phyloP scores from a whole-genome alignment of 768 basidiomycete species.

The Auriculariales sp. region DNA sequence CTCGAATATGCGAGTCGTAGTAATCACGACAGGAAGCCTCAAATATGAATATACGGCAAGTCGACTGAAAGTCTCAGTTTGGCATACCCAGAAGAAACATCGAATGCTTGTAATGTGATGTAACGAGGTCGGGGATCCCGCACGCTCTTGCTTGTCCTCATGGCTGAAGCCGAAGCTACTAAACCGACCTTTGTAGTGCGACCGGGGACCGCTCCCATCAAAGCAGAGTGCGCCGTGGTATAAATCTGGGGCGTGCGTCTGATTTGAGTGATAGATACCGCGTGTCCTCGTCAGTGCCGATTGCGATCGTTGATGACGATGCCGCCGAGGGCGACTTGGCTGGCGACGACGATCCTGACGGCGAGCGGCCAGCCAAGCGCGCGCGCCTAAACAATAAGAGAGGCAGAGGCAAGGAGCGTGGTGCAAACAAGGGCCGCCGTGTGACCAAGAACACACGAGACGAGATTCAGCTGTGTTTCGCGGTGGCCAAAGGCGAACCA shows the following conservation, averaged over 20 bases:
- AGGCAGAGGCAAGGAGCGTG: constrained; percentile 58
- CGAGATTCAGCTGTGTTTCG: constrained; percentile 72
- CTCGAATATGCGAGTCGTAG: too few relatives aligned
- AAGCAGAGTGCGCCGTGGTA: constrained; percentile 28
- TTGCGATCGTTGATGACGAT: constrained; percentile 33
- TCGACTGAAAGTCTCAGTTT: too few relatives aligned
- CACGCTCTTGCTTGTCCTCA: too few relatives aligned
- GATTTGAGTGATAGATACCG: constrained; percentile 21
- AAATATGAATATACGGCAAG: too few relatives aligned
- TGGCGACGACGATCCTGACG: constrained; percentile 9
- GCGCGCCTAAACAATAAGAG: constrained; percentile 37
- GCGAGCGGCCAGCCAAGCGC: constrained; percentile 14
- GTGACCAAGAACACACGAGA: constrained; percentile 54
- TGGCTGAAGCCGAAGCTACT: too few relatives aligned
- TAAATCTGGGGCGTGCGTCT: neutral
- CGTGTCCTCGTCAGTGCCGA: constrained; percentile 15
- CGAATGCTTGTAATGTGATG: too few relatives aligned
- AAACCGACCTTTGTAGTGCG: too few relatives aligned
- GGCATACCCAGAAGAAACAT: too few relatives aligned
- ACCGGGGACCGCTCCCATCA: constrained; percentile 39
- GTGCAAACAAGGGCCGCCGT: constrained; percentile 71
- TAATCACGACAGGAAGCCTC: too few relatives aligned
- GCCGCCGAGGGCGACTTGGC: constrained; percentile 39
- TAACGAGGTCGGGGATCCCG: too few relatives aligned
- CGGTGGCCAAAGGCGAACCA: constrained; percentile 47